A percentile compares a stretch with the other conserved stretches of the same genome.
phyloP scores from a whole-genome alignment of 352 stramenopile genomes.

The Globisporangium echinulatum region DNA sequence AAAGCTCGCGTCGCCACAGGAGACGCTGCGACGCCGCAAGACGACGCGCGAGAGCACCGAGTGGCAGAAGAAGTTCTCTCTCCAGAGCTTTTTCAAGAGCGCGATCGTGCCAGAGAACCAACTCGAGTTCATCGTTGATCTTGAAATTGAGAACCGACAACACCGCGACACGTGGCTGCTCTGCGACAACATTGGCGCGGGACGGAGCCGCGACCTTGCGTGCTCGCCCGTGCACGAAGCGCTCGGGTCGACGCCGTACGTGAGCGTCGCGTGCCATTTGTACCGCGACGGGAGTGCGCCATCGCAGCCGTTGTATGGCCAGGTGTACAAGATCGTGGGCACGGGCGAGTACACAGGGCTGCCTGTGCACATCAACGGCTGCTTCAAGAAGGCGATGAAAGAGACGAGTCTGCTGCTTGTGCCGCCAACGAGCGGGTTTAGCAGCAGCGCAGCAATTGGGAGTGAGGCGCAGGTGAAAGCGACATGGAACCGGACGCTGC shows the following conservation, averaged over 20 bases:
- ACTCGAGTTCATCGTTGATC: constrained; percentile 53
- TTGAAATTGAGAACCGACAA: constrained; percentile 53
- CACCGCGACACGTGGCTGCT: constrained; percentile 56
- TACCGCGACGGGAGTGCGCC: constrained; percentile 35
- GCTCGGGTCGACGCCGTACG: constrained; percentile 56
- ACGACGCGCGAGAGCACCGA: constrained; percentile 45
- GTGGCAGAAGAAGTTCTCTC: constrained; percentile 74
- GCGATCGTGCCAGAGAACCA: constrained; percentile 50
- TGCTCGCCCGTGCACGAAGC: constrained; percentile 52
- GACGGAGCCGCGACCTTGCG: constrained; percentile 62
- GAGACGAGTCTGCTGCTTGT: constrained; percentile 33
- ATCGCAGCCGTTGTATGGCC: constrained; percentile 35
- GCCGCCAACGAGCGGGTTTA: constrained; percentile 5
- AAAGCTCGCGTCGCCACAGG: constrained; percentile 24
- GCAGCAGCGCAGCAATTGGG: constrained; percentile 14
- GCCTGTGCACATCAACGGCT: constrained; percentile 69
- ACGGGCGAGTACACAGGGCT: constrained; percentile 41
- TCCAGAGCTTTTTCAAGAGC: constrained; percentile 76
- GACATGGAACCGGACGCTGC: constrained; percentile 61
- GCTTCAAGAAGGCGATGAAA: constrained; percentile 60
- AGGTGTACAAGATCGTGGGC: constrained; percentile 52
- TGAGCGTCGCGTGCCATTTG: constrained; percentile 55
- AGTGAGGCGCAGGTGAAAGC: constrained; percentile 54
- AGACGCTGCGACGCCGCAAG: constrained; percentile 39
- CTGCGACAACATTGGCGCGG: constrained; percentile 56